These are phyloP conservation scores for Moesziomyces sp. DNA, from an alignment of 1,284 basidiomycete genomes.

Conservation along the genomic window DNA sequence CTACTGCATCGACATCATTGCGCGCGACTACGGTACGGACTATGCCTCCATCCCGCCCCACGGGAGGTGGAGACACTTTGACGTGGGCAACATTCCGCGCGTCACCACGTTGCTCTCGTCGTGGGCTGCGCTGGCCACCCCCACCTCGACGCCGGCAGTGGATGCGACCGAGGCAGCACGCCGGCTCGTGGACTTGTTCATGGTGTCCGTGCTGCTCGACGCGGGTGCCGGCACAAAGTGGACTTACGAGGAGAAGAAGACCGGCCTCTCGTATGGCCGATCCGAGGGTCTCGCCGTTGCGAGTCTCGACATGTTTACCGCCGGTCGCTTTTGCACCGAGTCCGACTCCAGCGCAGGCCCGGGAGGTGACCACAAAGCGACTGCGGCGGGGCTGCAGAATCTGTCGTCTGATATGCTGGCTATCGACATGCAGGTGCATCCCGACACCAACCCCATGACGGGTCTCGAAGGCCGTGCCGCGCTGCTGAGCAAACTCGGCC, in stretches of 20 bases:
- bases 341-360: not conserved
- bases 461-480: conserved; percentile 86
- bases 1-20: conserved; percentile 83
- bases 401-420: conserved; percentile 76
- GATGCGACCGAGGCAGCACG: conserved; percentile 49
- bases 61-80: conserved; percentile 87
- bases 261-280: conserved; percentile 75
- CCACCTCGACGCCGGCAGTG: conserved; percentile 5
- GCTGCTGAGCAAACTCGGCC: conserved; percentile 69
- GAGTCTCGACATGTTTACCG: conserved; percentile 84
- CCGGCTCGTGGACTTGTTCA: conserved; percentile 86
- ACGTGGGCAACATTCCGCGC: conserved; percentile 48
- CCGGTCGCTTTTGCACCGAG: conserved; percentile 21
- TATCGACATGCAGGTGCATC: conserved; percentile 81
- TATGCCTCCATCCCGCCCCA: conserved; percentile 85
- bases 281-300: conserved; percentile 94
- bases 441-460: conserved; percentile 81
- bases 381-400: conserved; percentile 78
- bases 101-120: conserved; percentile 44
- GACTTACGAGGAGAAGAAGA: conserved; percentile 77
- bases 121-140: conserved; percentile 22
- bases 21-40: conserved; percentile 84
- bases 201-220: conserved; percentile 91
- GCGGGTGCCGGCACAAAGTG: conserved; percentile 89
- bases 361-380: conserved; percentile 1